phyloP scores from a whole-genome alignment of 2,329 filamentous ascomycete genomes.

The Penicillium sp. region DNA sequence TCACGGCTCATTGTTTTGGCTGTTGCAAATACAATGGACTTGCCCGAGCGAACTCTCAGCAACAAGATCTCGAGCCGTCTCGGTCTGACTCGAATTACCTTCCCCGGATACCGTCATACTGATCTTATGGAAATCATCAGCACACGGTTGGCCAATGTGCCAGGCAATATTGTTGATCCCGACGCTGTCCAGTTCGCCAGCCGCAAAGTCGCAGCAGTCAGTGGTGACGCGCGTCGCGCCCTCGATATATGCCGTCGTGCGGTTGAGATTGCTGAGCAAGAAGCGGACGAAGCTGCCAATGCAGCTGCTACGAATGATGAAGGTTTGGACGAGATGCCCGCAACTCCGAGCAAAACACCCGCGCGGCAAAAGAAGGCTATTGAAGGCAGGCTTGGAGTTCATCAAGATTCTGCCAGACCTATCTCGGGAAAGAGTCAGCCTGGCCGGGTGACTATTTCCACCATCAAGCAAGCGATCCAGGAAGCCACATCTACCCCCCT shows the following conservation, averaged over 20 bases:
- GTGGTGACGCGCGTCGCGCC: constrained; percentile 84
- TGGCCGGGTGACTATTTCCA: constrained; percentile 76
- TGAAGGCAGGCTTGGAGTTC: constrained; percentile 6
- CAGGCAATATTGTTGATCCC: constrained; percentile 80
- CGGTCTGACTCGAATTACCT: constrained; percentile 88
- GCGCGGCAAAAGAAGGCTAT: constrained; percentile 24
- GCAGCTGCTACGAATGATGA: constrained; percentile 19
- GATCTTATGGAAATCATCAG: constrained; percentile 97
- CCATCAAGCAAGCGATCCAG: constrained; percentile 87
- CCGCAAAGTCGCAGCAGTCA: constrained; percentile 92
- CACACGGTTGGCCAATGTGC: constrained; percentile 82
- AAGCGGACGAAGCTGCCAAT: constrained; percentile 42
- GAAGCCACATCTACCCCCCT: constrained; percentile 90
- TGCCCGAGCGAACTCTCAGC: constrained; percentile 89
- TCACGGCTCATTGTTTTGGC: constrained; percentile 92
- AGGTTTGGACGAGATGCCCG: constrained; percentile 33
- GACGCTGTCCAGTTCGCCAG: constrained; percentile 96
- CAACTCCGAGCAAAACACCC: constrained; percentile 42
- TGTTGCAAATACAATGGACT: constrained; percentile 97
- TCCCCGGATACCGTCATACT: constrained; percentile 93
- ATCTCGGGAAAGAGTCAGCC: constrained; percentile 27
- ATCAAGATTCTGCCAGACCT: constrained; percentile 16
- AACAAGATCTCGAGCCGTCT: constrained; percentile 97
- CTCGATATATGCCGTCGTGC: constrained; percentile 92
- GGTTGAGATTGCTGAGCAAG: constrained; percentile 86